phyloP scores from a whole-genome alignment of 2,329 filamentous ascomycete species.

The Fusarium concolor region DNA sequence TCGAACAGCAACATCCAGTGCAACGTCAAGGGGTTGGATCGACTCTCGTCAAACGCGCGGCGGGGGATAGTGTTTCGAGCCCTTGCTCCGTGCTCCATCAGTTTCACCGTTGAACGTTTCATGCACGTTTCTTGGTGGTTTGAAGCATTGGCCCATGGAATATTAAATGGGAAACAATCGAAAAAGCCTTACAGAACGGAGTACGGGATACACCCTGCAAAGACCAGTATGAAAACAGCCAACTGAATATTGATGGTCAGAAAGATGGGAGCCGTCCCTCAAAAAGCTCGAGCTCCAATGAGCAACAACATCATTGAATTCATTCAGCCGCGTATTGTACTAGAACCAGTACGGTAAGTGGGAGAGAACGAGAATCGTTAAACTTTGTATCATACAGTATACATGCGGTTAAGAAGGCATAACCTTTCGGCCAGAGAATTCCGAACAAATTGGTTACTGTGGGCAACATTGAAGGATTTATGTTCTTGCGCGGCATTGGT shows the following conservation, averaged over 20 bases:
- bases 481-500: conserved; percentile 12
- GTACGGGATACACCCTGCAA: not conserved
- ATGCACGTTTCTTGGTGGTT: conserved; percentile 37
- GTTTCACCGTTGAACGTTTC: conserved; percentile 40
- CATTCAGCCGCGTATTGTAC: not conserved
- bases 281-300: not conserved
- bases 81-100: conserved; percentile 27
- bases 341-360: conserved; percentile 13
- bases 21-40: conserved; percentile 20
- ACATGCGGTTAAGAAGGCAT: conserved; percentile 1
- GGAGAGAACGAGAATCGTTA: not conserved
- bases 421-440: conserved; percentile 16
- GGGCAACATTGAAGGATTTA: conserved; percentile 27
- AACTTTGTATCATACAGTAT: conserved; percentile 1
- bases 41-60: conserved; percentile 38
- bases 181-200: not conserved
- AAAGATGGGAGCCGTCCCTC: not conserved
- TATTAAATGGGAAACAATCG: conserved; percentile 37
- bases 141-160: conserved; percentile 22
- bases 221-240: not conserved
- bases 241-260: conserved; percentile 9
- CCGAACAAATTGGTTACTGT: conserved; percentile 20
- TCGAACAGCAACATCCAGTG: conserved; percentile 13
- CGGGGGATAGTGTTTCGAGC: conserved; percentile 31
- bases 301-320: not conserved